Base-by-base conservation (phyloP, 78 protist genomes). In the Dictyostelium capitatum region DNA sequence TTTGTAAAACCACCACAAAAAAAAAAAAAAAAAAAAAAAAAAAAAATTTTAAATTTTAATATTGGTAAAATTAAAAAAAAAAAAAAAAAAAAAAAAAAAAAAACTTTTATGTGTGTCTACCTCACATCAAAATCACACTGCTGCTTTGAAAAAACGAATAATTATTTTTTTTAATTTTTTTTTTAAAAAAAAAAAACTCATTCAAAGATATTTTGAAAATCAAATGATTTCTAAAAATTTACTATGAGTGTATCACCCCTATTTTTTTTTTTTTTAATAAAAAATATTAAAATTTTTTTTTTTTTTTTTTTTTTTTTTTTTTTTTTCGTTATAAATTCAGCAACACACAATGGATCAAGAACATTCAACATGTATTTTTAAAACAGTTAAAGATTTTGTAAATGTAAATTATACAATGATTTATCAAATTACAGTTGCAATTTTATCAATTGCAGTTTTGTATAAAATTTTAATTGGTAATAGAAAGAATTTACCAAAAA, bases 401-500 rank as follows among this genome's bases (percentile, higher is more conserved):
- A 37, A n/a, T 37, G 43, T 41, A n/a, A 32, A 43, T 48, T 17
- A 72, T 72, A 10, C 50, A 43, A n/a, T 72, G 23, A 72, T 72
- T 43, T 72, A 43, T 20, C 79, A 72, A 72, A 32, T 32, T 41
- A 23, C 43, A 1, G 32, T 79, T 79, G 72, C 67, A 8, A 4
- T 79, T 11, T 65, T 79, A n/a, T 19, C 83, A n/a, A 43, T 77
- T 28, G 64, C 17, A 14, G n/a, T 77, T 77, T 17, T 77, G 17
- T 77, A 77, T 23, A 77, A 50, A 56, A n/a, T 56, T 47, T 37
- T 79, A 1, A 43, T 80, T 32, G 43, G 43, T 37, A 25, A 15
- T 32, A 82, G 53, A 70, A 56, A 56, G 69, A 82, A 73, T 14
- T 20, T 87, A 0, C 78, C 84, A 32, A 64, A 67, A 46, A 62